These are phyloP conservation scores for Geosmithia flava DNA, from an alignment of 2,329 filamentous ascomycete genomes.

Conservation along the genomic window DNA sequence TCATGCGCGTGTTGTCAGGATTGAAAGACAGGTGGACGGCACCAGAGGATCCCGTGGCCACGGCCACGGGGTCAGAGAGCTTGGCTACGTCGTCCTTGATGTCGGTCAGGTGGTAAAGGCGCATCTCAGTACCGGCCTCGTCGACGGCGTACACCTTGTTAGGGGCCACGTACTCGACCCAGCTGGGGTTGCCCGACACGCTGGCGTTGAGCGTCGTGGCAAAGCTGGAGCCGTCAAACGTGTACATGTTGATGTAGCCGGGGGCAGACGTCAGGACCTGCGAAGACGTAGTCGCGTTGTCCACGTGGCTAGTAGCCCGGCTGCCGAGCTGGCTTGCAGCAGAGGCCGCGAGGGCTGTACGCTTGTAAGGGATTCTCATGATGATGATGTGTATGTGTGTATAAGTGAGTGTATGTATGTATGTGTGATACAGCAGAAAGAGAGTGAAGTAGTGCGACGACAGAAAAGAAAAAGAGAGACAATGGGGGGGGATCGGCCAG, in stretches of 20 bases:
- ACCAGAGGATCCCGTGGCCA: slow-evolving; percentile 23
- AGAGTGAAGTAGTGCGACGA: too few species aligned
- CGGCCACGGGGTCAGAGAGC: slow-evolving; percentile 13
- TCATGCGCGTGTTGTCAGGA: slow-evolving; percentile 27
- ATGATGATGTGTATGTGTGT: neutral
- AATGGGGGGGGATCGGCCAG: too few species aligned
- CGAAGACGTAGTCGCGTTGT: neutral
- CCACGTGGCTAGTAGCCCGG: neutral
- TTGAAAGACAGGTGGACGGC: slow-evolving; percentile 36
- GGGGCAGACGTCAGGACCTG: neutral
- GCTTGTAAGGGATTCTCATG: slow-evolving; percentile 1
- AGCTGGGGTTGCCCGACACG: slow-evolving; percentile 28
- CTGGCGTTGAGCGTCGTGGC: slow-evolving; percentile 16
- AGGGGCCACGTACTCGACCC: slow-evolving; percentile 28
- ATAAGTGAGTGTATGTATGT: neutral
- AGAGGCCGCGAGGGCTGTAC: neutral
- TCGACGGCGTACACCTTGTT: slow-evolving; percentile 32
- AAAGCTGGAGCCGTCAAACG: slow-evolving; percentile 28
- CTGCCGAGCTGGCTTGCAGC: neutral
- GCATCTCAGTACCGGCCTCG: slow-evolving; percentile 28
- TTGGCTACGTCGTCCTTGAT: slow-evolving; percentile 4
- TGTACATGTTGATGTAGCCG: slow-evolving; percentile 24
- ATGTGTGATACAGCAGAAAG: neutral
- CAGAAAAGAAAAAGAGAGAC: too few species aligned
- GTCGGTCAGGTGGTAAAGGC: slow-evolving; percentile 17